Evolutionary conservation across 352 stramenopile species (phyloP), one percentile per base, ranked within the genome.

Genomic region (Pythium guiyangense): DNA sequence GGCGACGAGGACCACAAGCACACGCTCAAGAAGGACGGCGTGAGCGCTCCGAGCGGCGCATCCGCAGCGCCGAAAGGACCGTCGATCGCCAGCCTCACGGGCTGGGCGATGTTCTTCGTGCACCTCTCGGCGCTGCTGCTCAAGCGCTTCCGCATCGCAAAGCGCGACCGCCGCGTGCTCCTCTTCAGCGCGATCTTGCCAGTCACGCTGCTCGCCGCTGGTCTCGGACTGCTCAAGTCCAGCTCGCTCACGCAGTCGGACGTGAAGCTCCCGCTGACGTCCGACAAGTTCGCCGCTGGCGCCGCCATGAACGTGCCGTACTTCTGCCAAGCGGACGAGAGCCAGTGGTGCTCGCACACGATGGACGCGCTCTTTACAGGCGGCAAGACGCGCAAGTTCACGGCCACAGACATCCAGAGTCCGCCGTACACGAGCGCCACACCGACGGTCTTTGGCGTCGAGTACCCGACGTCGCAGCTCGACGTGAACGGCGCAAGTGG

Each of bases 191-290:
- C n/a, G n/a, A n/a, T n/a, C n/a, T n/a, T n/a, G n/a, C n/a, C n/a
- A n/a, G n/a, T n/a, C 15, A 45, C 39, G 39, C 39, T 45, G 1
- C 71, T 80, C 48, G 15, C 57, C 9, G 6, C 39, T 20, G 39
- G 39, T 5, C 39, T 45, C 39, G 39, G 17, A n/a, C n/a, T n/a
- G n/a, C n/a, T n/a, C n/a, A n/a, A n/a, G n/a, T n/a, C n/a, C n/a
- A 74, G 71, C 22, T 73, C 78, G n/a, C 56, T 88, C 20, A 68
- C 70, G 34, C 72, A 70, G 34, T 67, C 67, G 8, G 74, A 85
- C 42, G 46, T 69, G 6, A n/a, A n/a, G n/a, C n/a, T n/a, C n/a
- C n/a, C n/a, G n/a, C n/a, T n/a, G n/a, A n/a, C n/a, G n/a, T n/a
- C n/a, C 0, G 60, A 71, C 11, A 55, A 60, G 0, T 82, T 86